phyloP scores from a whole-genome alignment of 2,329 filamentous ascomycete species.

The Cladophialophora chaetospira region DNA sequence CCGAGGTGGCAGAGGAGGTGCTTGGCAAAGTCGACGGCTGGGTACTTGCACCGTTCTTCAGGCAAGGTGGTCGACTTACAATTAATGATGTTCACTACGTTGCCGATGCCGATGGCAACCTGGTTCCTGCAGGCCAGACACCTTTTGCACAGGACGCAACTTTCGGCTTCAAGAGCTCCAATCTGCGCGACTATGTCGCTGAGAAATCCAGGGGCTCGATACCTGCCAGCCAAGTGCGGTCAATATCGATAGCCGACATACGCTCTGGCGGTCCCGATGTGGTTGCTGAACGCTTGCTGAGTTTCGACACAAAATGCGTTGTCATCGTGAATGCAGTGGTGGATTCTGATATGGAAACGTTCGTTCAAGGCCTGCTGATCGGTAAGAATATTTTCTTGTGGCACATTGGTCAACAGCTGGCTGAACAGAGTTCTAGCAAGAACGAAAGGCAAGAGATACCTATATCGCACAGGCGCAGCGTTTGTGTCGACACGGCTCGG shows the following conservation, averaged over 20 bases:
- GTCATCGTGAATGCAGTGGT: slow-evolving; percentile 57
- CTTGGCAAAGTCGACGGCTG: slow-evolving; percentile 56
- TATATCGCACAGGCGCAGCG: slow-evolving; percentile 51
- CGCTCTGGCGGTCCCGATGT: slow-evolving; percentile 48
- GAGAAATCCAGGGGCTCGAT: slow-evolving; percentile 56
- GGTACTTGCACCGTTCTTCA: slow-evolving; percentile 61
- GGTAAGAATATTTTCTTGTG: neutral
- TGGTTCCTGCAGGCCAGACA: slow-evolving; percentile 56
- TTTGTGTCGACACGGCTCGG: slow-evolving; percentile 56
- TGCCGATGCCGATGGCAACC: slow-evolving; percentile 47
- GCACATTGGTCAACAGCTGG: slow-evolving; percentile 34
- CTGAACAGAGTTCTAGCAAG: slow-evolving; percentile 5
- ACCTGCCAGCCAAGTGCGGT: slow-evolving; percentile 42
- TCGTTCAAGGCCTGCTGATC: slow-evolving; percentile 53
- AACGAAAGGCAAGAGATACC: slow-evolving; percentile 43
- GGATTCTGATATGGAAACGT: slow-evolving; percentile 59
- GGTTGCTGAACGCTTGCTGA: slow-evolving; percentile 46
- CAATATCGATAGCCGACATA: slow-evolving; percentile 53
- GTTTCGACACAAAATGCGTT: slow-evolving; percentile 43
- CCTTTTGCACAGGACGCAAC: slow-evolving; percentile 61
- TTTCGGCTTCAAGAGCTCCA: slow-evolving; percentile 59
- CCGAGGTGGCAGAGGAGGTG: slow-evolving; percentile 54
- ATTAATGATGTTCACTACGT: slow-evolving; percentile 63
- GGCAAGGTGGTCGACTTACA: slow-evolving; percentile 60
- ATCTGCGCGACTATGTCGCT: slow-evolving; percentile 55